Base-by-base conservation (phyloP, 2,329 filamentous ascomycete genomes). In the Leptographium lundbergii region DNA sequence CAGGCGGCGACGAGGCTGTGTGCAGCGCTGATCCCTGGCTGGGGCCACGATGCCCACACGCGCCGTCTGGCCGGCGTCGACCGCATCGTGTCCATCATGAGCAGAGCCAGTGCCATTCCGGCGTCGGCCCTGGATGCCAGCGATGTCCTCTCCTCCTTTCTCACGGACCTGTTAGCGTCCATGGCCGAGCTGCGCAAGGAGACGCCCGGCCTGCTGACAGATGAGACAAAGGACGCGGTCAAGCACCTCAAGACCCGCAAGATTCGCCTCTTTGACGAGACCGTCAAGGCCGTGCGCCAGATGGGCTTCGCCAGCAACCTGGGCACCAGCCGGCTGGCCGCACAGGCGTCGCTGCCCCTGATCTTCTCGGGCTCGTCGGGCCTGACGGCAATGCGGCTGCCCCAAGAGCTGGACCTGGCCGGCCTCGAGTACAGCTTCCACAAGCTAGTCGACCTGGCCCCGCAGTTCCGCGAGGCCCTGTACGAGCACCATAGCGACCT, bases 221-320 rank as follows among this genome's bases (percentile, higher is more conserved):
- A 96, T 29, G 91, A 96, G 51, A 96, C 94, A 70, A 92, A 91
- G 68, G 81, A 85, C 13, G 71, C 81, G 19, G 83, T 96, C 61
- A 91, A 95, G 71, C 89, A 96, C 69, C 82, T 97, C 65, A 97
- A 96, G 75, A 85, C 84, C 3, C 82, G 89, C 66, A 99, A 99
- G 73, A 84, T 90, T 51, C 91, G 91, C 65, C 80, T 97, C 17
- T 94, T 95, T 66, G 88, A 90, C 0, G 92, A 97, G 65, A 91
- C 88, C 0, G 75, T 99, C 63, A 91, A 89, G 67, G 82, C 85
- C 25, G 75, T 96, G 32, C 84, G 90, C 42, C 82, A 86, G 60
- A 97, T 99, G 92, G 94, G 94, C 4, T 82, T 99, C 66, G 87
- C 86, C 66, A 84, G 86, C 57, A 96, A 96, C 68, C 77, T 95